phyloP scores from a whole-genome alignment of 805 yeast species.

The Metschnikowia drakensbergensis region DNA sequence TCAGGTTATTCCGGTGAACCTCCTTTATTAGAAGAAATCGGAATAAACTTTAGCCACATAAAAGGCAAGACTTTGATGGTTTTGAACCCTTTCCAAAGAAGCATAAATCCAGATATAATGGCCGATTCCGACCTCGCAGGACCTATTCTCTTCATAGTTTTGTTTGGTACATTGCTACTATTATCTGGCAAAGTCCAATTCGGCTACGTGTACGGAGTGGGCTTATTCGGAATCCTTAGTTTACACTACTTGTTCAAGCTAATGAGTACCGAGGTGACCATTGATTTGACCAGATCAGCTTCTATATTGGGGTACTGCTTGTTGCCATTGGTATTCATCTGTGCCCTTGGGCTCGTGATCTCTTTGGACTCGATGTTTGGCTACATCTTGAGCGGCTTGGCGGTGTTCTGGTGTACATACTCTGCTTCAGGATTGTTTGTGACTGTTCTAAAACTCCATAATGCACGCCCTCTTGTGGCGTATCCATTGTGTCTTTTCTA shows the following conservation, averaged over 20 bases:
- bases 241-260: slow-evolving; percentile 80
- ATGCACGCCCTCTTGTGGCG: slow-evolving; percentile 87
- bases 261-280: slow-evolving; percentile 67
- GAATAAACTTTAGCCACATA: slow-evolving; percentile 88
- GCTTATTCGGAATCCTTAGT: slow-evolving; percentile 82
- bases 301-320: slow-evolving; percentile 92
- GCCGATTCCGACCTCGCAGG: slow-evolving; percentile 94
- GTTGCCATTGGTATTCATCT: slow-evolving; percentile 77
- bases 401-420: slow-evolving; percentile 87
- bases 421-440: slow-evolving; percentile 92
- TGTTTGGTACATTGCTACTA: slow-evolving; percentile 79
- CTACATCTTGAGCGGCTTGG: slow-evolving; percentile 58
- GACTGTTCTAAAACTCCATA: slow-evolving; percentile 72
- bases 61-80: slow-evolving; percentile 81
- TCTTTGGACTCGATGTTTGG: slow-evolving; percentile 73
- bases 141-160: slow-evolving; percentile 80
- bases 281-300: slow-evolving; percentile 69
- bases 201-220: slow-evolving; percentile 96
- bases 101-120: slow-evolving; percentile 66
- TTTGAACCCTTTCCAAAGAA: slow-evolving; percentile 64
- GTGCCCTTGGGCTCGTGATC: slow-evolving; percentile 64
- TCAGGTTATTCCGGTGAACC: slow-evolving; percentile 95
- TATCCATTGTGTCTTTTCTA: slow-evolving; percentile 91
- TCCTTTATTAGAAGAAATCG: slow-evolving; percentile 85
- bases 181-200: slow-evolving; percentile 93